Conservation (phyloP, 352 stramenopile genomes). For the Bremia lactucae region DNA sequence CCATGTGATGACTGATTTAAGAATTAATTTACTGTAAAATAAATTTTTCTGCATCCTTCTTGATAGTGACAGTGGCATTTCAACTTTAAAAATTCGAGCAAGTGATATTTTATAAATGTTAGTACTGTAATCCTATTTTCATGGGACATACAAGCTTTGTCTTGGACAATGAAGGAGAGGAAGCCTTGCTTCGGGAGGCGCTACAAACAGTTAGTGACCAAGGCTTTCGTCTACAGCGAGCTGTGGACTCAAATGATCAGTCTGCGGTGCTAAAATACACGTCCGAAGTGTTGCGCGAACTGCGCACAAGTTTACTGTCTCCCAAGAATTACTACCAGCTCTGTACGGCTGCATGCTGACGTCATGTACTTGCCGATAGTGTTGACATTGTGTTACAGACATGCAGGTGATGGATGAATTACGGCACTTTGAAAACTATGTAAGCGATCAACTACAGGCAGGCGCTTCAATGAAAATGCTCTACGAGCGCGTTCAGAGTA, state of each 20-base stretch:
- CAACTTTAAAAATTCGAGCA: too few relatives aligned
- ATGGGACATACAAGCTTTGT: conserved; percentile 25
- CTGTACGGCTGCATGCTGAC: conserved; percentile 63
- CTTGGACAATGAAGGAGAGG: conserved; percentile 54
- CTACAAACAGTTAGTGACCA: conserved; percentile 61
- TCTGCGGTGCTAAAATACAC: conserved; percentile 70
- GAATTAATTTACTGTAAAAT: too few relatives aligned
- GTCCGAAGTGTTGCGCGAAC: conserved; percentile 71
- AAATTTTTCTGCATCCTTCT: too few relatives aligned
- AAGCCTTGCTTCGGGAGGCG: conserved; percentile 64
- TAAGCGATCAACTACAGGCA: conserved; percentile 70
- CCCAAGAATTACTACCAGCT: conserved; percentile 99
- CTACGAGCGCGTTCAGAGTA: conserved; percentile 93
- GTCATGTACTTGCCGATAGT: too few relatives aligned
- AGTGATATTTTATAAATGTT: too few relatives aligned
- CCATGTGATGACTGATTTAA: too few relatives aligned
- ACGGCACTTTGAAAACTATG: conserved; percentile 90
- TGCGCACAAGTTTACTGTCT: conserved; percentile 85
- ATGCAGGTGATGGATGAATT: conserved; percentile 91
- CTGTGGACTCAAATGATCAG: conserved; percentile 62
- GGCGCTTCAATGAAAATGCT: conserved; percentile 86
- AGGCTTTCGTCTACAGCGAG: conserved; percentile 81
- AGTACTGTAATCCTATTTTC: not conserved
- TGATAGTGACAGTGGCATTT: too few relatives aligned
- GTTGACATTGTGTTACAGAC: conserved; percentile 21